A percentile compares a stretch with the other conserved stretches of the same genome.
phyloP scores from a whole-genome alignment of 2,329 filamentous ascomycete genomes.

The Epicoccum nigrum region DNA sequence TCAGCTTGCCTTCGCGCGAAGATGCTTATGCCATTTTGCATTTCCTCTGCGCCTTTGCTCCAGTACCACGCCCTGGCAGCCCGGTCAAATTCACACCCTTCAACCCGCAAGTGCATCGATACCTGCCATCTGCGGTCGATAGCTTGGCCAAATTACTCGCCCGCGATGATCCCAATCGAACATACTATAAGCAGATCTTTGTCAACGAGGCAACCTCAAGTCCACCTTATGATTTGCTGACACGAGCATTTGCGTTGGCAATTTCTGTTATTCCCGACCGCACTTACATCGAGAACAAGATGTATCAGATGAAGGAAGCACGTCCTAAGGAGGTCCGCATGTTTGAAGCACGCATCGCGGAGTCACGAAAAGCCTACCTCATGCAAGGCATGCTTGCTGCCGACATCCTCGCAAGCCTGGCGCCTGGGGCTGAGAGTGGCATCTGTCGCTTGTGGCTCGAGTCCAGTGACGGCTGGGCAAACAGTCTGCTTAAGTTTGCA shows the following conservation, averaged over 20 bases:
- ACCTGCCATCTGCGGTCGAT: slow-evolving; percentile 88
- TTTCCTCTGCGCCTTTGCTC: slow-evolving; percentile 89
- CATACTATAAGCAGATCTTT: slow-evolving; percentile 83
- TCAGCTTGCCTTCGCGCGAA: slow-evolving; percentile 84
- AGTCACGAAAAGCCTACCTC: slow-evolving; percentile 83
- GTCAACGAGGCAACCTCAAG: slow-evolving; percentile 69
- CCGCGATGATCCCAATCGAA: slow-evolving; percentile 89
- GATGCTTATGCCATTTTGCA: slow-evolving; percentile 86
- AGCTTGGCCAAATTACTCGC: slow-evolving; percentile 89
- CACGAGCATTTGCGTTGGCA: slow-evolving; percentile 83
- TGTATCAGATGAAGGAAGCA: slow-evolving; percentile 49
- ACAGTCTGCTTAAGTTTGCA: slow-evolving; percentile 77
- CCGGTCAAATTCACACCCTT: slow-evolving; percentile 78
- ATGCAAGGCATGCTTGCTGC: slow-evolving; percentile 92
- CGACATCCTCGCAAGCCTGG: slow-evolving; percentile 81
- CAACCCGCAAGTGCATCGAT: slow-evolving; percentile 80
- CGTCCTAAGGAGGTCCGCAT: slow-evolving; percentile 50
- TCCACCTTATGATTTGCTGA: slow-evolving; percentile 79
- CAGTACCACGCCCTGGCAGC: slow-evolving; percentile 70
- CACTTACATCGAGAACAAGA: slow-evolving; percentile 56
- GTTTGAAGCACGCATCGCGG: slow-evolving; percentile 67
- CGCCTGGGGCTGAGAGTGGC: slow-evolving; percentile 71
- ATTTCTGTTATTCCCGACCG: slow-evolving; percentile 83
- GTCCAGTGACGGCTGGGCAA: slow-evolving; percentile 81
- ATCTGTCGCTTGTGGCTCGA: slow-evolving; percentile 82